phyloP scores from a whole-genome alignment of 495 filamentous ascomycete species.

The Tuber microsphaerosporum region DNA sequence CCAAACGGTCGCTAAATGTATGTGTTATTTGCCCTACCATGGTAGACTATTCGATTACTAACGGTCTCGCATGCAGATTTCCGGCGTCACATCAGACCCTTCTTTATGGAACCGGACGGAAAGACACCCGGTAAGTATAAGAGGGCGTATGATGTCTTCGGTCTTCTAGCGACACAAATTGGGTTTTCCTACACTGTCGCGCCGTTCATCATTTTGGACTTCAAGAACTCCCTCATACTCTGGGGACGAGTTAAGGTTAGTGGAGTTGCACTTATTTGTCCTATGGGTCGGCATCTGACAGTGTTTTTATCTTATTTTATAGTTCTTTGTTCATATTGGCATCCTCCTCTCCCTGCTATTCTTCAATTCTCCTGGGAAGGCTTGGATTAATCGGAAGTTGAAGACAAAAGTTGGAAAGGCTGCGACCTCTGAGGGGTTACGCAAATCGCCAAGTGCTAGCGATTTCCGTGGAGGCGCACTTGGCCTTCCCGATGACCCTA shows the following conservation, averaged over 20 bases:
- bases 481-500: constrained; percentile 70
- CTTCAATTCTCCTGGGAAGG: constrained; percentile 72
- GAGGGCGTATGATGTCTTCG: constrained; percentile 76
- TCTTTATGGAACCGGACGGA: constrained; percentile 73
- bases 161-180: constrained; percentile 71
- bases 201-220: constrained; percentile 74
- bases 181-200: constrained; percentile 72
- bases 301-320: constrained; percentile 37
- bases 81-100: constrained; percentile 82
- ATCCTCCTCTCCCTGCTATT: constrained; percentile 59
- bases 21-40: constrained; percentile 30
- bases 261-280: neutral
- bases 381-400: constrained; percentile 52
- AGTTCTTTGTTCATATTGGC: constrained; percentile 74
- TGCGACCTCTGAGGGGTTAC: constrained; percentile 27
- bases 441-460: constrained; percentile 22
- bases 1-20: constrained; percentile 91
- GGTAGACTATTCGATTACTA: constrained; percentile 3
- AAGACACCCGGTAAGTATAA: constrained; percentile 61
- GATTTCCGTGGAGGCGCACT: constrained; percentile 47
- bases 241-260: constrained; percentile 60
- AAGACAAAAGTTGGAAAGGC: constrained; percentile 45
- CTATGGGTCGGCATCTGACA: neutral
- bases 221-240: constrained; percentile 58
- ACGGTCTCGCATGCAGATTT: constrained; percentile 53